Base-by-base conservation (phyloP, 2,329 filamentous ascomycete genomes). In the Periconia sp. region DNA sequence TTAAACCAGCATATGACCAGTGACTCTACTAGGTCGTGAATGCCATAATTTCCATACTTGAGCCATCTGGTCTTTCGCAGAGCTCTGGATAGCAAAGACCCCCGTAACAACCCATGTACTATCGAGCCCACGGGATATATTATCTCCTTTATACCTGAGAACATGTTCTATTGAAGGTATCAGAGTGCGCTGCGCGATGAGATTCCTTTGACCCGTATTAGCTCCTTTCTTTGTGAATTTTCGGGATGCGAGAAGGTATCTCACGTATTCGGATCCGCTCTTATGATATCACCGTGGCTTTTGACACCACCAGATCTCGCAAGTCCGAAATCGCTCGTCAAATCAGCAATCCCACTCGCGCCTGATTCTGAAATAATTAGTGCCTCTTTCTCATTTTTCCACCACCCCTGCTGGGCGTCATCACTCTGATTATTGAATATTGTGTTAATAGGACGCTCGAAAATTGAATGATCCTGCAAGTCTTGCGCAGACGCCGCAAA, bases 191-290 rank as follows among this genome's bases (percentile, higher is more conserved):
- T 46, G 43, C 4, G 46, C 41, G 12, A 54, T 38, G 4, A 56
- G 41, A 18, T 54, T 56, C 2, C 50, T 56, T 11, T 8, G 13
- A 5, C 1, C 5, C 12, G 1, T 5, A 19, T 46, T 9, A 48
- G 30, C 23, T 5, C 16, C 6, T 18, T 4, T 1, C 10, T 7
- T 21, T 23, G 17, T 28, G 18, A 23, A 22, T 7, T 8, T 8
- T 7, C 26, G n/a, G 19, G 3, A 3, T 10, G n/a, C 18, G 23
- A 12, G 15, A 13, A 7, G 22, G n/a, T n/a, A 10, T 47, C 54
- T 48, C 39, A 55, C 54, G 54, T 57, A 26, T 57, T 57, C 11
- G 54, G 54, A 36, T 57, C 52, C 4, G 54, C 52, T 4, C 47
- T 41, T 22, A 57, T 48, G 18, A 51, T 46, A 1, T 7, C 31